Evolutionary conservation across 345 rosid genomes (phyloP), one percentile per base, ranked within the genome.

Genomic region (Boechera retrofracta): DNA sequence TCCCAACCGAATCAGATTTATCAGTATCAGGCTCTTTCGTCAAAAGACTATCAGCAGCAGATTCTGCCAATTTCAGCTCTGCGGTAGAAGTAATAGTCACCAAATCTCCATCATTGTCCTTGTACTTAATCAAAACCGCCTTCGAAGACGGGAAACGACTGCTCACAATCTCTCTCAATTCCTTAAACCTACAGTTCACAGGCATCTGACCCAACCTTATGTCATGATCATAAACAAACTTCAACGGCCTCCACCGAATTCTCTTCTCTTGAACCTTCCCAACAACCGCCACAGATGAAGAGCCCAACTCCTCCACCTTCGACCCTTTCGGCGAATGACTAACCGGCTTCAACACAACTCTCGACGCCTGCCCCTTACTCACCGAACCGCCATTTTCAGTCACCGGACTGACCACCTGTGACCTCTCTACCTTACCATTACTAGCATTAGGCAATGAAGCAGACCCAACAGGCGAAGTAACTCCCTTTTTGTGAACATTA

Each of bases 181-280:
- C 85, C 79, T 88, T 95, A 80, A 89, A 95, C 72, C 85, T 66
- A 82, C 99, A 92, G 54, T 85, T 88, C 74, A 85, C 89, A 0
- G 97, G 98, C 99, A 95, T 95, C 73, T 86, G 91, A 41, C 90
- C 85, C 47, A 92, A 83, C 82, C 98, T 82, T 66, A 92, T 92
- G 76, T 95, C 99, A 82, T 92, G 99, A 65, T 86, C 99, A 61
- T 92, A 92, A 63, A 91, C 88, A 85, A 95, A 94, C 80, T 92
- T 95, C 84, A 95, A 73, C 7, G 89, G 92, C 78, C 99, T 91
- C 86, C 81, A 82, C 28, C 53, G 73, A 74, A 80, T 67, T 53
- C 82, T 79, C 73, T 81, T 83, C 80, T 84, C 89, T 29, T 72
- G 68, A 38, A 13, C 71, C 57, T 11, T 45, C 8, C 11, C 69